Base-by-base conservation (phyloP, 2,329 filamentous ascomycete genomes). In the Sclerotinia sclerotiorum region DNA sequence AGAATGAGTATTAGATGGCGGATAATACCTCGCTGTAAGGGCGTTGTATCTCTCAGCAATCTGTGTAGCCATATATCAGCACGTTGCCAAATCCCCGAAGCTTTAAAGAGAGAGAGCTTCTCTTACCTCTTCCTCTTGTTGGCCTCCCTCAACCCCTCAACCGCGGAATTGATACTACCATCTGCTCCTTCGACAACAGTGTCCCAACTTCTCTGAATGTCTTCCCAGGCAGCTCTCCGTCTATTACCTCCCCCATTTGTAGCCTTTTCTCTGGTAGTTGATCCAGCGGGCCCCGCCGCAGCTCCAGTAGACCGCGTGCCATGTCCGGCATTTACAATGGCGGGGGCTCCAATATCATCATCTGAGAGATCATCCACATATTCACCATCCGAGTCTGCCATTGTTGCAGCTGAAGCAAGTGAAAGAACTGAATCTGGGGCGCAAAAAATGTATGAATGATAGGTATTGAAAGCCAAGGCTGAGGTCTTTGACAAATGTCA, bases 11-110 rank as follows among this genome's bases (percentile, higher is more conserved):
- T 88, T 62, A 98, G 82, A 80, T 99, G 94, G n/a, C 95, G 90
- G 79, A 99, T 99, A 76, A 99, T 99, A 71, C 95, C 95, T 74
- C 95, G 88, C 80, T 99, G 95, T 67, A 99, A 83, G 17, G 95
- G 95, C 60, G 94, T 98, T 39, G 95, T 98, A 78, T 99, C 95
- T 79, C 93, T 91, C 70, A 97, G 84, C 70, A 98, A 82, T 74
- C 94, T 92, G 73, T 80, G 67, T 56, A 24, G 21, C 44, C 5
- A 27, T 27, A 19, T 51, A 29, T 61, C 21, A 71, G 62, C 54
- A 56, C 44, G 29, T 48, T 64, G 39, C 24, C 54, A 11, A 32
- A 46, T 3, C 61, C 15, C 15, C 5, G 13, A 29, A 29, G 15
- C 17, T 39, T 35, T 46, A 11, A n/a, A 32, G 27, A 62, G 51